Conservation (phyloP, 495 filamentous ascomycete species). For the Penicillium angulare region DNA sequence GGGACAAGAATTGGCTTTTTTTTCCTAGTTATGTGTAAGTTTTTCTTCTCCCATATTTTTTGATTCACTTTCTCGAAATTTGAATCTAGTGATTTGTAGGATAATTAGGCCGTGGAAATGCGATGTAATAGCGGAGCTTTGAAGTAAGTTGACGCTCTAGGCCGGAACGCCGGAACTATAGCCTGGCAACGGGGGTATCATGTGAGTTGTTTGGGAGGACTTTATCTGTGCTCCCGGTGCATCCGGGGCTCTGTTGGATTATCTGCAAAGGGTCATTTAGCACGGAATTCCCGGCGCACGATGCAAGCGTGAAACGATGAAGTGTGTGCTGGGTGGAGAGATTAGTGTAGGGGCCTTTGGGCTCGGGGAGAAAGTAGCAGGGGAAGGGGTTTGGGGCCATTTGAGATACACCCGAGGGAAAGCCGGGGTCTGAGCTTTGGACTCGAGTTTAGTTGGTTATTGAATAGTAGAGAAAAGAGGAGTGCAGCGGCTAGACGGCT, state of each 20-base stretch:
- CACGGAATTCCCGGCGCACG: slow-evolving; percentile 10
- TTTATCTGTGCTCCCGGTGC: slow-evolving; percentile 6
- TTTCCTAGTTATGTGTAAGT: background rate
- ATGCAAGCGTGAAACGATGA: slow-evolving; percentile 11
- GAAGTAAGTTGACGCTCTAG: background rate
- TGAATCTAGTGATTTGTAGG: no score
- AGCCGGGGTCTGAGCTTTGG: slow-evolving; percentile 5
- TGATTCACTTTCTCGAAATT: no score
- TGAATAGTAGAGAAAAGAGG: background rate
- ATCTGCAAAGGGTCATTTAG: slow-evolving; percentile 13
- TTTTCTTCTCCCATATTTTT: background rate
- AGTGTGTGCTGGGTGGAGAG: background rate
- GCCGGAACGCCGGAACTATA: slow-evolving; percentile 22
- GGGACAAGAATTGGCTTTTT: background rate
- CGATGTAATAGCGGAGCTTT: background rate
- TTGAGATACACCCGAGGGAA: slow-evolving; percentile 1
- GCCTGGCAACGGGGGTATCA: slow-evolving; percentile 7
- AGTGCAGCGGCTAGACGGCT: background rate
- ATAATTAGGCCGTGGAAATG: background rate
- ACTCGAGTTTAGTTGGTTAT: slow-evolving; percentile 9
- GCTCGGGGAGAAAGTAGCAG: background rate
- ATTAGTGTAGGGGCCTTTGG: background rate
- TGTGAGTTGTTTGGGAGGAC: slow-evolving; percentile 7
- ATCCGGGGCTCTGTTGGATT: slow-evolving; percentile 9
- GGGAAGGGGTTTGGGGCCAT: background rate